Evolutionary conservation across 345 rosid genomes (phyloP), one percentile per base, ranked within the genome.

Genomic region (Eucalyptus lansdowneana): DNA sequence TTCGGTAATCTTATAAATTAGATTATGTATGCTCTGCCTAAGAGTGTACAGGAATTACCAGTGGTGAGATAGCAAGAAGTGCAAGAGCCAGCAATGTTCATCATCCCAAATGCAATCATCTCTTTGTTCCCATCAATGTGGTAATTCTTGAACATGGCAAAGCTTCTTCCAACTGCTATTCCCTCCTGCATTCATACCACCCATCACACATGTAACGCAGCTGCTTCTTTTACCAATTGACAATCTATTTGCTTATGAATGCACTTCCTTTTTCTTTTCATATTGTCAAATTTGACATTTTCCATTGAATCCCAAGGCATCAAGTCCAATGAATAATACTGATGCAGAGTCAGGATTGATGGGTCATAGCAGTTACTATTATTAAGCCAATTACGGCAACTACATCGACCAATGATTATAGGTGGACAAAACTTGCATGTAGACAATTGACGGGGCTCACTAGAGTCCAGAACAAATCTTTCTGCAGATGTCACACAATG

Each of bases 121-220:
- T 97, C 99, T 92, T 97, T 97, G 94, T 97, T 96, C 10, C 99
- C 99, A 91, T 97, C 99, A 37, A 97, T 94, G 88, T 96, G 94
- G 93, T 97, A 97, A 86, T 96, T 94, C 94, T 96, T 97, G 92
- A 94, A 95, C 99, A 96, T 93, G 29, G 99, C 95, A 87, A 97
- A 97, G 88, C 99, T 97, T 92, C 99, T 94, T 25, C 99, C 99
- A 9, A 97, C 99, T 9, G 99, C 99, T 90, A 97, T 96, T 44
- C 99, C 99, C 93, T 97, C 99, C 99, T 96, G 95, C 42, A 69
- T 31, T 3, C 29, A 10, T 13, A 22, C 24, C 47, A 85, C 58
- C 29, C 19, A 58, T 29, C 45, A 16, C 14, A 31, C 45, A 31
- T 10, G 34, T 9, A 24, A 80, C 31, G 3, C 29, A 37, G 54